Percentiles rank a stretch among this genome's conserved stretches.
Conservation (phyloP, 169 alveolate species). For the Eimeria necatrix region DNA sequence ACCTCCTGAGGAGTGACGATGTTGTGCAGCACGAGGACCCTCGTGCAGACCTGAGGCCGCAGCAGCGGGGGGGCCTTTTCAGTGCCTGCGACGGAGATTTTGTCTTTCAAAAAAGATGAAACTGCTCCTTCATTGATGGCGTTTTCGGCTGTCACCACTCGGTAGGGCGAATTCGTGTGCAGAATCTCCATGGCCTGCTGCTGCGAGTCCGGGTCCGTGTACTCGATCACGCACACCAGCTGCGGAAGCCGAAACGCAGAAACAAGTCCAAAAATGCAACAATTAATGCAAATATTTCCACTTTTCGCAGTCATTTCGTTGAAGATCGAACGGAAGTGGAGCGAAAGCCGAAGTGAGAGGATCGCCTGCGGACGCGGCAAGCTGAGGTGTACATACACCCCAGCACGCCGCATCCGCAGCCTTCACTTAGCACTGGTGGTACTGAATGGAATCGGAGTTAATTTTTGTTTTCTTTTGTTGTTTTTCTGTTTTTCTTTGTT, state of each 20-base stretch:
- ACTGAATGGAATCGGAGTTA: neutral
- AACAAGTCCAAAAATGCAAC: neutral
- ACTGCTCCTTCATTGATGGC: slow-evolving; percentile 86
- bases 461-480: neutral
- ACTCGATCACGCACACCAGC: slow-evolving; percentile 84
- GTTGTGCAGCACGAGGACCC: slow-evolving; percentile 87
- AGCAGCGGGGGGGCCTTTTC: slow-evolving; percentile 79
- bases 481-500: neutral
- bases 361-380: too few species aligned
- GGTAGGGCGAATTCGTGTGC: slow-evolving; percentile 83
- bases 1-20: slow-evolving; percentile 90
- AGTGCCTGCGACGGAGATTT: slow-evolving; percentile 2
- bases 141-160: slow-evolving; percentile 86
- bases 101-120: slow-evolving; percentile 80
- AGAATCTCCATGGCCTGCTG: slow-evolving; percentile 86
- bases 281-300: neutral
- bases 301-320: neutral
- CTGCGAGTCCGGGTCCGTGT: slow-evolving; percentile 83
- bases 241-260: slow-evolving; percentile 32
- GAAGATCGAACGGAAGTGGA: neutral
- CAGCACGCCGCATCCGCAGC: neutral
- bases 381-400: slow-evolving; percentile 9
- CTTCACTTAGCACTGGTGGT: neutral
- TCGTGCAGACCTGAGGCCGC: slow-evolving; percentile 88
- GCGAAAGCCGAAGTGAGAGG: neutral